Percentiles rank a stretch among this genome's conserved stretches.
These are phyloP conservation scores for Scutellaria baicalensis DNA, from an alignment of 257 asterid species.

Conservation along the genomic window DNA sequence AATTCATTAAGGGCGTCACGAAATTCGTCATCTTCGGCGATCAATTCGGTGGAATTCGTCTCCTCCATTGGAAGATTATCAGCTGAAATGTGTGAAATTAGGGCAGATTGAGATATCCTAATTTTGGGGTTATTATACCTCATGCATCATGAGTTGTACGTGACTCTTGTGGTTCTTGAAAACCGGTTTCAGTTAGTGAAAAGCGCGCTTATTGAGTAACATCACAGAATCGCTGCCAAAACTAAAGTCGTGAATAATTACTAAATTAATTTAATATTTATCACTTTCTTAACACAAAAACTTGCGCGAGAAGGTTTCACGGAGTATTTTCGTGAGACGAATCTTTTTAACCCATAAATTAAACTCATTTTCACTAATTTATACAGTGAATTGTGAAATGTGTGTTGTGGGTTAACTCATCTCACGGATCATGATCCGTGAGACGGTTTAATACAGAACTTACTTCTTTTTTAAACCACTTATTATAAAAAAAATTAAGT, in stretches of 20 bases:
- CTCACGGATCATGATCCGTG: too few species aligned
- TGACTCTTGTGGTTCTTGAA: neutral
- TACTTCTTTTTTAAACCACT: too few species aligned
- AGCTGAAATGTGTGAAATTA: neutral
- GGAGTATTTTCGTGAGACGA: too few species aligned
- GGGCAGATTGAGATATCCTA: neutral
- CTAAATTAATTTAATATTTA: too few species aligned
- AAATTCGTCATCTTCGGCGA: slow-evolving; percentile 34
- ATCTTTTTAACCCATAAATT: too few species aligned
- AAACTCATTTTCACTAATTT: too few species aligned
- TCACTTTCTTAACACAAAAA: too few species aligned
- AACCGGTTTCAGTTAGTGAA: neutral
- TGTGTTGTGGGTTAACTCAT: too few species aligned
- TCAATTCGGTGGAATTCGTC: slow-evolving; percentile 12
- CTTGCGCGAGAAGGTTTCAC: too few species aligned
- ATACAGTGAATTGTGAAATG: too few species aligned
- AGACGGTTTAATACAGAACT: too few species aligned
- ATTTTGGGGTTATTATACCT: neutral
- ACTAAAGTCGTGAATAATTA: neutral
- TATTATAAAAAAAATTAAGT: too few species aligned
- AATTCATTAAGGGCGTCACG: slow-evolving; percentile 51
- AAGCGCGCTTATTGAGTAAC: neutral
- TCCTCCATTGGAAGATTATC: slow-evolving; percentile 29
- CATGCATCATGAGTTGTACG: slow-evolving; percentile 16
- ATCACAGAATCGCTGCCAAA: neutral